Conservation (phyloP, 1,139 yeast species). For the Candida sanyaensis region DNA sequence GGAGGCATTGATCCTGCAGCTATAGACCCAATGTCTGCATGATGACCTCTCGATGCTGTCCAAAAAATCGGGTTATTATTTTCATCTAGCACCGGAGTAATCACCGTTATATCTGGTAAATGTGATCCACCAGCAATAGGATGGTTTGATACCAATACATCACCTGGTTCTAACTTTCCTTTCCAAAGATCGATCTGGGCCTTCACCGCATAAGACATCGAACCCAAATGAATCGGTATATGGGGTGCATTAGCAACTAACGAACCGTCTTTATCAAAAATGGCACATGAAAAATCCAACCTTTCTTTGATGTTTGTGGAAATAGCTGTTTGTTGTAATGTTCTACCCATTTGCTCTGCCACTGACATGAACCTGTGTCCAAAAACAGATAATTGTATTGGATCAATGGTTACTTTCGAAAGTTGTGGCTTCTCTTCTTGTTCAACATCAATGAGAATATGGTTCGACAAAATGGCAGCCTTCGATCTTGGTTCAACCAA, state of each 20-base stretch:
- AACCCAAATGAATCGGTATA: constrained; percentile 84
- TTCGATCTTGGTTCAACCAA: constrained; percentile 69
- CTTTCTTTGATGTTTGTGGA: constrained; percentile 87
- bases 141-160: constrained; percentile 75
- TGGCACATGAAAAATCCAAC: constrained; percentile 81
- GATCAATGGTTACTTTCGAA: constrained; percentile 51
- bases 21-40: constrained; percentile 50
- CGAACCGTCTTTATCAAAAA: constrained; percentile 74
- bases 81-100: constrained; percentile 55
- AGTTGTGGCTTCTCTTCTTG: constrained; percentile 25
- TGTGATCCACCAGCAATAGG: constrained; percentile 84
- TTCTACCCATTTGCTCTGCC: constrained; percentile 88
- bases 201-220: constrained; percentile 83
- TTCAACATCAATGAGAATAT: constrained; percentile 44
- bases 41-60: constrained; percentile 52
- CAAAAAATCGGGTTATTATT: constrained; percentile 38
- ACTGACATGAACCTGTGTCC: constrained; percentile 86
- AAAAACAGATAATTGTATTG: constrained; percentile 73
- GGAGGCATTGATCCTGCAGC: constrained; percentile 53
- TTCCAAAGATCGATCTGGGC: constrained; percentile 68
- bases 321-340: constrained; percentile 76
- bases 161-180: constrained; percentile 63
- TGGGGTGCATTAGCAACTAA: constrained; percentile 87
- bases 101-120: constrained; percentile 81
- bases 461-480: constrained; percentile 62